A percentile compares a stretch with the other conserved stretches of the same genome.
phyloP scores from a whole-genome alignment of 768 basidiomycete genomes.

The Auriscalpium microsporum region DNA sequence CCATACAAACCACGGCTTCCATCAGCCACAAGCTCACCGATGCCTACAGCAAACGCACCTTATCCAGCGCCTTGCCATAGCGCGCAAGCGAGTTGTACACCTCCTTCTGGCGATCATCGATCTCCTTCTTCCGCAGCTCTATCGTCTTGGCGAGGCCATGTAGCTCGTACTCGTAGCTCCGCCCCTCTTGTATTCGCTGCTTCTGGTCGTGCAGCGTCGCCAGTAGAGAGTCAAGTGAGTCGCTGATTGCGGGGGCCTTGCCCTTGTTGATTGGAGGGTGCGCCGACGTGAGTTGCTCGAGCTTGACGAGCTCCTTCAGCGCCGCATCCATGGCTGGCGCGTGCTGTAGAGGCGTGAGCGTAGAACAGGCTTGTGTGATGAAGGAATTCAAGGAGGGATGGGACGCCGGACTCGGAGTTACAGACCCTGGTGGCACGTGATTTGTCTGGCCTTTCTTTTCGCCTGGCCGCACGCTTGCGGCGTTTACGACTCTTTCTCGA shows the following conservation, averaged over 20 bases:
- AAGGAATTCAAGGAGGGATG: too few relatives aligned
- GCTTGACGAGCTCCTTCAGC: constrained; percentile 71
- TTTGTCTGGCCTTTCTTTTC: too few relatives aligned
- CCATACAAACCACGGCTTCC: background rate
- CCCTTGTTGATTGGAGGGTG: constrained; percentile 33
- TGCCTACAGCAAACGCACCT: constrained; percentile 41
- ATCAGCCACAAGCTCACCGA: background rate
- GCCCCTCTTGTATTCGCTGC: constrained; percentile 40
- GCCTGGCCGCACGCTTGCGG: too few relatives aligned
- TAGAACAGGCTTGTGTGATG: too few relatives aligned
- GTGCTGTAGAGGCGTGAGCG: too few relatives aligned
- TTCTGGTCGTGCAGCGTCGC: constrained; percentile 48
- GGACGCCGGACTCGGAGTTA: too few relatives aligned
- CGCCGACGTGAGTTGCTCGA: constrained; percentile 52
- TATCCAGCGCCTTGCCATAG: constrained; percentile 84
- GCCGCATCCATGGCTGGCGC: constrained; percentile 51
- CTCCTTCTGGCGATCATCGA: constrained; percentile 86
- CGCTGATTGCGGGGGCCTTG: constrained; percentile 44
- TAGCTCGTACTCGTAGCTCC: constrained; percentile 41
- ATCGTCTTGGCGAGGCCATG: constrained; percentile 46
- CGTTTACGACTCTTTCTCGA: too few relatives aligned
- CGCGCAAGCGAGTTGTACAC: constrained; percentile 68
- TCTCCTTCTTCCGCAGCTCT: constrained; percentile 70
- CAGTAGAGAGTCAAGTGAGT: constrained; percentile 60
- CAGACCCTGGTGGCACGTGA: too few relatives aligned